phyloP scores from a whole-genome alignment of 306 rosid species.

The Rosa multiflora region DNA sequence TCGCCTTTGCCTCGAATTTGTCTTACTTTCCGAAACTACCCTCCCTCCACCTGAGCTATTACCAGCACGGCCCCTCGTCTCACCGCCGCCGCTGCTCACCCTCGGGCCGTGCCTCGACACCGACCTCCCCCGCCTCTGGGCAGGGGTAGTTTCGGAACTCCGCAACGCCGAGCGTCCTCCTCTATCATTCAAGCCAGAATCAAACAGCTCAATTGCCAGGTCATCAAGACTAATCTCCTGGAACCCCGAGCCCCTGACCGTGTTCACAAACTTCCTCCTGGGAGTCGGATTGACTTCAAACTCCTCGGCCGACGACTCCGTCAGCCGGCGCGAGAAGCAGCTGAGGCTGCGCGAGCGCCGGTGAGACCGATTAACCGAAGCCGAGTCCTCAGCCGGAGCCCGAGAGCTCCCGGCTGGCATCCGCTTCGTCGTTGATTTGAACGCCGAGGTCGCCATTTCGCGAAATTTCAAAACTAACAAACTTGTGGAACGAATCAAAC shows the following conservation, averaged over 20 bases:
- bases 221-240: slow-evolving; percentile 97
- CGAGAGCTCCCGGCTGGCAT: slow-evolving; percentile 53
- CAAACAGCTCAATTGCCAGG: slow-evolving; percentile 81
- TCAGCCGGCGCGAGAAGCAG: slow-evolving; percentile 50
- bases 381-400: slow-evolving; percentile 43
- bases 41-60: slow-evolving; percentile 36
- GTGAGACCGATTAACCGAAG: slow-evolving; percentile 49
- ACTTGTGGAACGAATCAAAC: not conserved
- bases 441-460: slow-evolving; percentile 86
- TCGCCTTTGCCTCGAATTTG: slow-evolving; percentile 64
- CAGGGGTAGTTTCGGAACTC: slow-evolving; percentile 41
- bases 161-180: slow-evolving; percentile 51
- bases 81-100: slow-evolving; percentile 22
- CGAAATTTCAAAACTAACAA: not conserved
- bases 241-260: slow-evolving; percentile 77
- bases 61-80: slow-evolving; percentile 39
- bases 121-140: slow-evolving; percentile 87
- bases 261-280: slow-evolving; percentile 75
- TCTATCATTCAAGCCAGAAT: slow-evolving; percentile 34
- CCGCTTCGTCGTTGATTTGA: slow-evolving; percentile 90
- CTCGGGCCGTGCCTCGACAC: slow-evolving; percentile 68
- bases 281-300: slow-evolving; percentile 37
- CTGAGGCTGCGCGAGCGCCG: slow-evolving; percentile 96
- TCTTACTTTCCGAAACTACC: slow-evolving; percentile 43
- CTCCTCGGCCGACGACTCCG: slow-evolving; percentile 29